Base-by-base conservation (phyloP, 495 filamentous ascomycete species). In the Xylaria grammica region DNA sequence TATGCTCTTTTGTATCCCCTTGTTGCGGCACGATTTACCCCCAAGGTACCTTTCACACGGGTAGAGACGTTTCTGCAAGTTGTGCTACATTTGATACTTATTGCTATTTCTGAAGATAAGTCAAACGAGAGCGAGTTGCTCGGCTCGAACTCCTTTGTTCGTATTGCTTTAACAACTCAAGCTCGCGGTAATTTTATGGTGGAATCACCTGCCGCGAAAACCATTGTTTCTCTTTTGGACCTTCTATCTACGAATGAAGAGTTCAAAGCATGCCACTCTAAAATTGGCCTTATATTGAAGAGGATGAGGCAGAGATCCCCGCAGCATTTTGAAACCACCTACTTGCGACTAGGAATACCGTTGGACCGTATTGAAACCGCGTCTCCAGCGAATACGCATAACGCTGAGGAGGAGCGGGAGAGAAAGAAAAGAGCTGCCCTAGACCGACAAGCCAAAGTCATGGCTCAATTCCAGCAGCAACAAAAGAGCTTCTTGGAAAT, bases 381-480 rank as follows among this genome's bases (percentile, higher is more conserved):
- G 2, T 84, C 81, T 8, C 84, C 82, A n/a, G 81, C 81, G 5
- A 83, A 75, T 57, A 78, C 72, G 38, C 77, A 78, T 65, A 86
- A 85, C 59, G 82, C 78, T 2, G 86, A 90, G 11, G 86, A 88
- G 65, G 90, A 93, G 65, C 88, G 87, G 52, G 92, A 96, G 74
- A 76, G 84, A 51, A 98, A 93, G 82, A 98, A 97, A 81, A 87
- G 89, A 68, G 89, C 94, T 30, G 95, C 96, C 0, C 75, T 92
- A 36, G 93, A 94, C 63, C 84, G 95, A 51, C 93, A 98, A 77
- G 93, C 93, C 9, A 88, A 85, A 66, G 91, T 98, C 20, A 97
- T 98, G 93, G 94, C 93, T 2, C 91, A 97, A 73, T 96, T 98
- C 80, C 95, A 97, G 73, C 88, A 96, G 70, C 93, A 99, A 69